Conservation (phyloP, 2,329 filamentous ascomycete species). For the Epichloe glyceriae region DNA sequence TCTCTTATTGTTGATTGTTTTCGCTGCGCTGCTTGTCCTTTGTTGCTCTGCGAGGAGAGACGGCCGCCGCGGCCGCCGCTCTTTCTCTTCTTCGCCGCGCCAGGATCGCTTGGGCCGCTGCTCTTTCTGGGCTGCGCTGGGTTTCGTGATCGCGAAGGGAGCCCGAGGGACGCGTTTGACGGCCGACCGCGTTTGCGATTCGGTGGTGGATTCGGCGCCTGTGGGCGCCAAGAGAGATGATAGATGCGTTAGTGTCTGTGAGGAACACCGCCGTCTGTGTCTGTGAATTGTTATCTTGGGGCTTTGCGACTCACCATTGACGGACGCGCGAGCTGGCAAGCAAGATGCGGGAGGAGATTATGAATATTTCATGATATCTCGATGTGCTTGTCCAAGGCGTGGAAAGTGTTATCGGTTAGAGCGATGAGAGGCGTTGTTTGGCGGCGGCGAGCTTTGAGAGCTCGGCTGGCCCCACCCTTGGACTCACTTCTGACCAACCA, state of each 20-base stretch:
- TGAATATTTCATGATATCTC: not conserved
- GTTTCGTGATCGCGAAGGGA: not conserved
- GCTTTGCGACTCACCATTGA: not conserved
- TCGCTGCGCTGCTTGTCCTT: not conserved
- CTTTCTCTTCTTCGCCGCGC: not conserved
- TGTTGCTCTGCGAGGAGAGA: conserved; percentile 14
- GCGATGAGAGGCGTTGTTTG: not conserved
- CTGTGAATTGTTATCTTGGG: no score
- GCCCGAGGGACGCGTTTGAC: not conserved
- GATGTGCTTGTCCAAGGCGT: not conserved
- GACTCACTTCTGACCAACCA: not conserved
- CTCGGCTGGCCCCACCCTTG: not conserved
- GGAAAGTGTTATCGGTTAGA: not conserved
- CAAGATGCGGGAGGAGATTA: not conserved
- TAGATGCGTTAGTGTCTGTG: not conserved
- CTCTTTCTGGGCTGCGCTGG: not conserved
- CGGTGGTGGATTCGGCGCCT: conserved; percentile 12
- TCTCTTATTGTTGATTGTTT: not conserved
- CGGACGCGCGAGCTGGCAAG: not conserved
- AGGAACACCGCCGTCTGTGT: no score
- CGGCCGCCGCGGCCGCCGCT: conserved; percentile 5
- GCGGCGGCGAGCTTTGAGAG: not conserved
- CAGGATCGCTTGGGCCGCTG: not conserved
- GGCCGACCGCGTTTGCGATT: conserved; percentile 30
- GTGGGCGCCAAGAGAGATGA: not conserved